These are phyloP conservation scores for Miscanthus sacchariflorus DNA, from an alignment of 202 grass and related monocot genomes.

Conservation along the genomic window DNA sequence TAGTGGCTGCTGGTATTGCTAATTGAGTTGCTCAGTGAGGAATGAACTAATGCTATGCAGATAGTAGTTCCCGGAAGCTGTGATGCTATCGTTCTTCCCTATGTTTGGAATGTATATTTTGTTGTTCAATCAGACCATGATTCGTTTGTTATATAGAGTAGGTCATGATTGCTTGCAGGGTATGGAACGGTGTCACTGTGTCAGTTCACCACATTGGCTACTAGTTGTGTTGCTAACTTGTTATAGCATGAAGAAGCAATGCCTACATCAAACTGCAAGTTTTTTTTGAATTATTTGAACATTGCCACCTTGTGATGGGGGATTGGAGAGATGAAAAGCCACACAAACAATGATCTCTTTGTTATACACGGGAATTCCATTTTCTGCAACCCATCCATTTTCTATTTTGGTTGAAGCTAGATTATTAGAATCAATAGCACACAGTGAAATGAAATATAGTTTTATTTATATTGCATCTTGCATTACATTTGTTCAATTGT, in stretches of 20 bases:
- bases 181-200: background rate
- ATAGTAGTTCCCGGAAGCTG: conserved; percentile 8
- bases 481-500: background rate
- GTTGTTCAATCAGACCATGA: background rate
- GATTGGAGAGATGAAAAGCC: background rate
- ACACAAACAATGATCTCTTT: background rate
- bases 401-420: background rate
- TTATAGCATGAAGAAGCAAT: background rate
- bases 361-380: background rate
- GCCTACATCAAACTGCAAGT: background rate
- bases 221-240: background rate
- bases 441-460: background rate
- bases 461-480: background rate
- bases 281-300: conserved; percentile 9
- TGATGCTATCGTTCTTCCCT: background rate
- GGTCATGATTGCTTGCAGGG: background rate
- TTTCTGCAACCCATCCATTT: background rate
- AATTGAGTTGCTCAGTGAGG: background rate
- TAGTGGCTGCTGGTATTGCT: background rate
- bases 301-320: background rate
- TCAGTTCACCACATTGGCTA: background rate
- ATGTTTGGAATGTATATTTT: conserved; percentile 3
- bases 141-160: background rate
- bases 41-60: background rate
- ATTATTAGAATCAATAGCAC: background rate